Base-by-base conservation (phyloP, 2,329 filamentous ascomycete genomes). In the Trichophyton simii region DNA sequence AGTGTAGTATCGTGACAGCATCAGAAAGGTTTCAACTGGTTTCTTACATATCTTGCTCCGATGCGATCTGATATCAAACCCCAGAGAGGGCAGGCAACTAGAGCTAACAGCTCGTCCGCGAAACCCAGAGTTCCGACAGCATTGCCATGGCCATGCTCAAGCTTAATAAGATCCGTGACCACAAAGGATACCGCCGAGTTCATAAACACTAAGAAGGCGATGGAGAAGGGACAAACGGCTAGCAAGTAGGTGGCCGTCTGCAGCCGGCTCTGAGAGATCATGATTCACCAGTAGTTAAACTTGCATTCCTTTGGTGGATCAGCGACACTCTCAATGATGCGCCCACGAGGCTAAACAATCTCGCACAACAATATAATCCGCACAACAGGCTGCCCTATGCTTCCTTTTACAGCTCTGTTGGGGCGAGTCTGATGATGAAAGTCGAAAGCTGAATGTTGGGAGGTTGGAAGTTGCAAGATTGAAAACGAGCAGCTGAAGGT, bases 171-270 rank as follows among this genome's bases (percentile, higher is more conserved):
- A 67, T 85, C 81, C 13, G 83, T 86, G 58, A 86, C 80, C 36
- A 86, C 82, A 68, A 86, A 86, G 22, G 82, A 84, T 64, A 86
- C 77, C 59, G 81, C 82, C 63, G 81, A 81, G 71, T 86, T 86
- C 65, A 86, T 76, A 71, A 86, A 86, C 58, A 86, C 83, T 50
- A 86, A 76, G 71, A 86, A 86, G 18, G 82, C 80, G 66, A 86
- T 86, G 66, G 80, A 83, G 73, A 85, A 86, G 41, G 84, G 79
- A 57, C 83, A 84, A 65, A 86, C 80, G 52, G 80, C 82, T 54
- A 84, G 75, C 28, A 86, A 75, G 67, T 86, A 86, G 20, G 83
- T 82, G 36, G 79, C 74, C 34, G 81, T 78, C 69, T 86, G 83
- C 1, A 77, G 70, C 65, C 76, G 76, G 20, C 78, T 79, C n/a